These are phyloP conservation scores for Backusella sp. DNA, from an alignment of 192 early-diverging fungal species.

Conservation along the genomic window DNA sequence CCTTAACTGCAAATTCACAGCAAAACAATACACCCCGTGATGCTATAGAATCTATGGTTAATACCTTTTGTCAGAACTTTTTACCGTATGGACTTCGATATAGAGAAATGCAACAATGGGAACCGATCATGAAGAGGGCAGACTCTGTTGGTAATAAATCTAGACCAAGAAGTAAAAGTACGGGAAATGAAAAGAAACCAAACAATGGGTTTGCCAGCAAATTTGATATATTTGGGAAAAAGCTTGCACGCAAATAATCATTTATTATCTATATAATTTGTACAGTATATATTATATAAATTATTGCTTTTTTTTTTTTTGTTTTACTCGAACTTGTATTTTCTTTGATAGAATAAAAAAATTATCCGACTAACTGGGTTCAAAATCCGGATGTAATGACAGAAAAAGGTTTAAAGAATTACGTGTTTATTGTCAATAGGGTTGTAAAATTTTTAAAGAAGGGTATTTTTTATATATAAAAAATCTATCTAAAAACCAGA, in stretches of 20 bases:
- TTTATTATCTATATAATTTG: background rate
- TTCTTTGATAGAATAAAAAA: background rate
- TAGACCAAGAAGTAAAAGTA: conserved; percentile 4
- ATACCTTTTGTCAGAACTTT: conserved; percentile 8
- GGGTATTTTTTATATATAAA: background rate
- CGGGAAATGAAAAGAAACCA: background rate
- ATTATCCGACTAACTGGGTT: background rate
- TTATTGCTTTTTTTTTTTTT: background rate
- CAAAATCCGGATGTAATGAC: conserved; percentile 1
- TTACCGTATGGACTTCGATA: background rate
- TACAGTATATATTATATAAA: conserved; percentile 2
- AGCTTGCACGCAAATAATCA: background rate
- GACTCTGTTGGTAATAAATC: background rate
- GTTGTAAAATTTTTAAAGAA: background rate
- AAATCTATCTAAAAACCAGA: conserved; percentile 35
- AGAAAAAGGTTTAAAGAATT: background rate
- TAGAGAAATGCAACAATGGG: background rate
- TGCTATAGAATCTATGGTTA: background rate
- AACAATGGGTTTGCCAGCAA: background rate
- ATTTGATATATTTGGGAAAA: conserved; percentile 3
- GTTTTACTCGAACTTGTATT: background rate
- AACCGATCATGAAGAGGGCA: background rate
- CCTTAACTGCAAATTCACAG: background rate
- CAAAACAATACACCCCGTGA: background rate
- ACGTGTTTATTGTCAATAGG: conserved; percentile 2